Percentiles rank a stretch among this genome's conserved stretches.
Conservation (phyloP, 2,329 filamentous ascomycete species). For the Elsinoe australis region DNA sequence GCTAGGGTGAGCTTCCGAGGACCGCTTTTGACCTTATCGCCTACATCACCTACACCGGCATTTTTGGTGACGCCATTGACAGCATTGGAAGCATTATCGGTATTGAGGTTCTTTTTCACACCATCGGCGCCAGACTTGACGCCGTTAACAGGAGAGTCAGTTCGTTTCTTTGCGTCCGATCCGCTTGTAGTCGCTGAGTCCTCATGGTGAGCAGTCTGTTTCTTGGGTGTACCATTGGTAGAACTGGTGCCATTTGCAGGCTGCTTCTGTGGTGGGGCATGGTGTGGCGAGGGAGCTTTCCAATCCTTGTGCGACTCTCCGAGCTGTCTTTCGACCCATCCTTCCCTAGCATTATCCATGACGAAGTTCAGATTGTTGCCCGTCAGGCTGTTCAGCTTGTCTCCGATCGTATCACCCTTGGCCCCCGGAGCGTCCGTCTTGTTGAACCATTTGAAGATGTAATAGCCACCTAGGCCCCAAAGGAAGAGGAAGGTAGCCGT, state of each 20-base stretch:
- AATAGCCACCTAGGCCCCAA: conserved; percentile 57
- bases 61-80: conserved; percentile 18
- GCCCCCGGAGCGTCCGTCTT: conserved; percentile 24
- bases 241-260: too few relatives aligned
- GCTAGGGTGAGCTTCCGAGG: conserved; percentile 11
- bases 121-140: conserved; percentile 17
- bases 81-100: conserved; percentile 17
- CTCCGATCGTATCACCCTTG: conserved; percentile 33
- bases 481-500: conserved; percentile 59
- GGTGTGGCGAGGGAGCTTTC: conserved; percentile 9
- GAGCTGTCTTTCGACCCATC: conserved; percentile 10
- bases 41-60: conserved; percentile 17
- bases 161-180: conserved; percentile 16
- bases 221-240: conserved; percentile 15
- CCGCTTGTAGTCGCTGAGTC: conserved; percentile 15
- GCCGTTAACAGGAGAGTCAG: conserved; percentile 14
- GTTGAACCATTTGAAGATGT: conserved; percentile 38
- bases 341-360: conserved; percentile 25
- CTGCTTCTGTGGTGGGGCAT: conserved; percentile 11
- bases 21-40: conserved; percentile 17
- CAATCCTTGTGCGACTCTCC: conserved; percentile 14
- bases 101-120: conserved; percentile 19
- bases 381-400: conserved; percentile 35
- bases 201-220: conserved; percentile 4
- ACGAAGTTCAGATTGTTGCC: conserved; percentile 34